Base-by-base conservation (phyloP, 495 filamentous ascomycete genomes). In the Friedmanniomyces simplex region DNA sequence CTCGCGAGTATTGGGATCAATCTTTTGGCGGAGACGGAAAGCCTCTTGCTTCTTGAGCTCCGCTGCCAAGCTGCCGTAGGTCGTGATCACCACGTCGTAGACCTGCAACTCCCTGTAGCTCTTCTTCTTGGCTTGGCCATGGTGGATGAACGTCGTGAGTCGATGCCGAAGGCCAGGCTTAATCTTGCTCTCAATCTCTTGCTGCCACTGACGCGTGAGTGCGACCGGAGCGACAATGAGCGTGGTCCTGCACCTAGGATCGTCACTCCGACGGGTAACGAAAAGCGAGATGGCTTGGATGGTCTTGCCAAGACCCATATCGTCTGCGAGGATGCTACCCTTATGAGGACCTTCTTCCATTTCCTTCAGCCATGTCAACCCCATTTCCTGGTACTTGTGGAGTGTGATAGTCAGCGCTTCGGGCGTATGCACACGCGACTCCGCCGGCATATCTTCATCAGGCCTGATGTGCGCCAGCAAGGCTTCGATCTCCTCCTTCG, bases 271-370 rank as follows among this genome's bases (percentile, higher is more conserved):
- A 25, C 82, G 76, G n/a, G 82, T 78, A 1, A 91, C 76, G 59
- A 98, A 87, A 32, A 98, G 77, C 1, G 93, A 83, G 22, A 98
- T 75, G 16, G 89, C 82, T 60, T 91, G 87, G 48, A 98, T 86
- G 1, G 93, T 98, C 73, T 98, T 98, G 21, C 93, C 93, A 11
- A 98, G 76, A 12, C 93, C 93, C 93, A 98, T 98, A 50, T 91
- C 89, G 66, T 95, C 88, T 3, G 87, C 89, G 47, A 93, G 77
- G 60, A 95, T 89, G 12, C 89, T 89, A 37, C 90, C 90, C 62
- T 85, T 88, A 57, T 86, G 86, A 2, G 72, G 76, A 14, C 84
- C 81, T 48, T 85, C 80, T 69, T 96, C 90, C 77, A 87, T 89
- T 7, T 80, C 76, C 63, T 83, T 85, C 75, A 95, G 79, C 90